Evolutionary conservation across 1,284 basidiomycete species (phyloP), one percentile per base, ranked within the genome.

Genomic region (Rugiboletus extremiorientalis): DNA sequence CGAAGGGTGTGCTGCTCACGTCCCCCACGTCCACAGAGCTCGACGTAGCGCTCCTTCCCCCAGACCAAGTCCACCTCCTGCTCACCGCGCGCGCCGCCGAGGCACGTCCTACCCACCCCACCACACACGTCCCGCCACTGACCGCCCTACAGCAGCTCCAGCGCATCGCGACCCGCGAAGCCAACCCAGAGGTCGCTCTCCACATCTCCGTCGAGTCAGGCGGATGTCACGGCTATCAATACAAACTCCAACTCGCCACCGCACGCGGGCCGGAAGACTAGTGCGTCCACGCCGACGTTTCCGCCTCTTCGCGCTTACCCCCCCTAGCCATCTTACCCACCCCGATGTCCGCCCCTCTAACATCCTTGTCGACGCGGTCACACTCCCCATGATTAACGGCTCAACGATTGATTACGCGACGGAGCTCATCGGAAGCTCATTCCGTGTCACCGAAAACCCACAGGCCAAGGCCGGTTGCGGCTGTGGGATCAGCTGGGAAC

Each of bases 201-300:
- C 79, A 92, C 58, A 80, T 96, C 65, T 77, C 85, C 1, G 91
- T 96, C 27, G 92, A 95, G 69, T 92, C 89, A 6, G 94, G 94
- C 20, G 94, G 94, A 37, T 96, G 94, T 66, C 93, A 96, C 65
- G 94, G 94, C 33, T 96, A 96, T 68, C 92, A 96, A 68, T 96
- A 96, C 75, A 94, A 92, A 70, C 84, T 96, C 79, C 85, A 88
- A 58, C 79, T 96, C 2, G 86, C 89, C 4, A 81, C 79, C 45
- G 70, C 75, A 27, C 79, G 79, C 10, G 74, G 79, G 50, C 75
- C 77, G 8, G 90, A 92, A 59, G 94, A 96, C 74, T 95, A 94
- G 93, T 94, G 88, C 40, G 36, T 40, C 33, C 11, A n/a, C 11
- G 18, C 22, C 40, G 30, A 15, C 52, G 33, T 14, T 18, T 50